A percentile compares a stretch with the other conserved stretches of the same genome.
phyloP scores from a whole-genome alignment of 345 rosid species.

The Hibiscus syriacus region DNA sequence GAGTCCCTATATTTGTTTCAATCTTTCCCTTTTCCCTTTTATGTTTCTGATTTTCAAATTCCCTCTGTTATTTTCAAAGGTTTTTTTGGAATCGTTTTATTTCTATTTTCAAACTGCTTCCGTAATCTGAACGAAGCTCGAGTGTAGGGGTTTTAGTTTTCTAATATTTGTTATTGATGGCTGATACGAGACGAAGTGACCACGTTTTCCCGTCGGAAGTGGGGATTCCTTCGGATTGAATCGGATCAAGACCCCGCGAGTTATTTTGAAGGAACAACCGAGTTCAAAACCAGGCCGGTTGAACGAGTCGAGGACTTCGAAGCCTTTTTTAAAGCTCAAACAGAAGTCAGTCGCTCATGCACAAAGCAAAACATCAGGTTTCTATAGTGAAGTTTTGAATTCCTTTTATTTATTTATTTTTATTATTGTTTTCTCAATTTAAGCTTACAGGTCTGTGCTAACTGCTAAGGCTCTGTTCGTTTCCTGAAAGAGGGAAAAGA shows the following conservation, averaged over 20 bases:
- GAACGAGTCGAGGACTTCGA: slow-evolving; percentile 22
- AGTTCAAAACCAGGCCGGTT: slow-evolving; percentile 33
- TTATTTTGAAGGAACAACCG: slow-evolving; percentile 20
- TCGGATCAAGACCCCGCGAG: slow-evolving; percentile 62
- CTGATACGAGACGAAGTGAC: slow-evolving; percentile 29
- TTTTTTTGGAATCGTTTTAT: background rate
- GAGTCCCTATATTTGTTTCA: background rate
- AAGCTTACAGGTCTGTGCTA: background rate
- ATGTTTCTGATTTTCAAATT: background rate
- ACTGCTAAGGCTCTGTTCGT: slow-evolving; percentile 6
- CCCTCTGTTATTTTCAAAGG: background rate
- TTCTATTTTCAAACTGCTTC: background rate
- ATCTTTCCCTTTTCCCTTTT: background rate
- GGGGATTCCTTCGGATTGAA: slow-evolving; percentile 69
- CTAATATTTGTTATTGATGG: slow-evolving; percentile 26
- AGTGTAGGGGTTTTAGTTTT: slow-evolving; percentile 19
- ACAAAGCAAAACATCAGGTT: slow-evolving; percentile 16
- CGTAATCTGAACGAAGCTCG: slow-evolving; percentile 8
- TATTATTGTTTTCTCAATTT: background rate
- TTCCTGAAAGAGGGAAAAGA: no score
- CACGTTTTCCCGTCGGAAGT: slow-evolving; percentile 26
- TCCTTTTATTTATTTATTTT: no score
- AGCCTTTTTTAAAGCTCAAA: slow-evolving; percentile 41
- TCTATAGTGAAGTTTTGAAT: no score
- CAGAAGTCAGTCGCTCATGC: slow-evolving; percentile 31